phyloP scores from a whole-genome alignment of 306 rosid species.

The Nissolia schottii region DNA sequence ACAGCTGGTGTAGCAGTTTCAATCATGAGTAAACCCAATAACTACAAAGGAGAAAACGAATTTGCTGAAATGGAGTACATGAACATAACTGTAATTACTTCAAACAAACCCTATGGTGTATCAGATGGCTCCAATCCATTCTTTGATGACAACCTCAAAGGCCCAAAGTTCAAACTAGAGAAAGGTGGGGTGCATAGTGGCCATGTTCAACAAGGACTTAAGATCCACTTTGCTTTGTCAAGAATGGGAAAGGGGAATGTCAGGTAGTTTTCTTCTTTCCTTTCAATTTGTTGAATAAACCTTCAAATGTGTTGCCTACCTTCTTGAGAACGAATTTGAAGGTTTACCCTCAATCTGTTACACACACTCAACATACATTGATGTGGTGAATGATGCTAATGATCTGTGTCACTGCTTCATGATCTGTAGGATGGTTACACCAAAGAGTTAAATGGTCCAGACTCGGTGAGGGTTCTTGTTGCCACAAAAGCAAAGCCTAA shows the following conservation, averaged over 20 bases:
- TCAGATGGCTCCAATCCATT: slow-evolving; percentile 87
- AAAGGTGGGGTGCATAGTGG: slow-evolving; percentile 85
- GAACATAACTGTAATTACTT: slow-evolving; percentile 84
- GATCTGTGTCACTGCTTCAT: slow-evolving; percentile 8
- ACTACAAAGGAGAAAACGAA: slow-evolving; percentile 58
- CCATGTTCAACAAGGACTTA: slow-evolving; percentile 73
- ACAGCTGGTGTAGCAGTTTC: slow-evolving; percentile 77
- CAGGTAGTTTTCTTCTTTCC: slow-evolving; percentile 50
- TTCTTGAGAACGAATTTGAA: too few species aligned
- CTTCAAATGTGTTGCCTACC: too few species aligned
- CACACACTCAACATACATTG: background rate
- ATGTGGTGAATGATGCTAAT: background rate
- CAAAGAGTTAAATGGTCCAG: slow-evolving; percentile 50
- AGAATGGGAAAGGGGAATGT: slow-evolving; percentile 77
- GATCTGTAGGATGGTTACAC: slow-evolving; percentile 83
- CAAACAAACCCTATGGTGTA: slow-evolving; percentile 79
- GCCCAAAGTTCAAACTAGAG: slow-evolving; percentile 56
- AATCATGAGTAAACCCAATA: slow-evolving; percentile 59
- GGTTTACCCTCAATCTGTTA: too few species aligned
- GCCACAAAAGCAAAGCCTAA: slow-evolving; percentile 86
- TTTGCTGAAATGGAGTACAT: slow-evolving; percentile 81
- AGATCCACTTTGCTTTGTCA: slow-evolving; percentile 73
- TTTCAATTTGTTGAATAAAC: too few species aligned
- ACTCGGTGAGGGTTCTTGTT: slow-evolving; percentile 78
- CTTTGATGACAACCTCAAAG: slow-evolving; percentile 45